Evolutionary conservation across 208 protist genomes (phyloP).

Genomic region (Trypanosoma rangeli): DNA sequence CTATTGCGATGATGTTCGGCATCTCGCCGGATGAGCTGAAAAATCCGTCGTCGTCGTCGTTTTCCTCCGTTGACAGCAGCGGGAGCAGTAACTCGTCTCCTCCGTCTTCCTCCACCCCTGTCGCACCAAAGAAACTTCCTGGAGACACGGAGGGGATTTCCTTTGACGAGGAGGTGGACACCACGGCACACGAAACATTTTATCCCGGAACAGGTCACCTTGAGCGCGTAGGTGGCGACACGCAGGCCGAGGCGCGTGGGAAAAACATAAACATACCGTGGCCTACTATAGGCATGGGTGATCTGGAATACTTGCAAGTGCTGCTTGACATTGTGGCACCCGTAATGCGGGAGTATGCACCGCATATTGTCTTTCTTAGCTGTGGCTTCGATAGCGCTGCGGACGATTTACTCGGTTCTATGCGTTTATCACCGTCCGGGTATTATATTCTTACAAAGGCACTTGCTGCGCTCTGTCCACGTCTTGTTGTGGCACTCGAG

Average conservation of each 20-base stretch:
- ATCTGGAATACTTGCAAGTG: conserved; percentile 94
- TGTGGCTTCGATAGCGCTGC: conserved; percentile 95
- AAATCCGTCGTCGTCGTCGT: conserved; percentile 1
- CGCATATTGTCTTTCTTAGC: conserved; percentile 93
- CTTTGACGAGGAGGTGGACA: conserved; percentile 36
- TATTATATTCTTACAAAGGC: conserved; percentile 80
- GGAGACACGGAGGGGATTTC: conserved; percentile 61
- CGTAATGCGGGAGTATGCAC: conserved; percentile 83
- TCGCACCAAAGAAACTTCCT: conserved; percentile 12
- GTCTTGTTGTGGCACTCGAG: conserved; percentile 85
- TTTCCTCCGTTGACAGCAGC: conserved; percentile 19
- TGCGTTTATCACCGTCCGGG: conserved; percentile 73
- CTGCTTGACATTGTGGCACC: conserved; percentile 94
- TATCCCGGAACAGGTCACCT: conserved; percentile 93
- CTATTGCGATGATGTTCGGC: conserved; percentile 54
- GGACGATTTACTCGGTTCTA: conserved; percentile 93
- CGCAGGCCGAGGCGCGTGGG: conserved; percentile 58
- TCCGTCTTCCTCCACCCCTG: conserved; percentile 3
- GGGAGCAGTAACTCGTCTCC: background rate
- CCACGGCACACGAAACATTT: conserved; percentile 52
- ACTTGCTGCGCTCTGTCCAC: conserved; percentile 38
- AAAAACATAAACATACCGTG: conserved; percentile 95
- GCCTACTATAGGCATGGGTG: conserved; percentile 81
- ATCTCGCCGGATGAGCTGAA: conserved; percentile 15
- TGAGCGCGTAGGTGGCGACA: conserved; percentile 56